Evolutionary conservation across 208 protist species (phyloP).

Genomic region (Blastocrithidia nonstop): DNA sequence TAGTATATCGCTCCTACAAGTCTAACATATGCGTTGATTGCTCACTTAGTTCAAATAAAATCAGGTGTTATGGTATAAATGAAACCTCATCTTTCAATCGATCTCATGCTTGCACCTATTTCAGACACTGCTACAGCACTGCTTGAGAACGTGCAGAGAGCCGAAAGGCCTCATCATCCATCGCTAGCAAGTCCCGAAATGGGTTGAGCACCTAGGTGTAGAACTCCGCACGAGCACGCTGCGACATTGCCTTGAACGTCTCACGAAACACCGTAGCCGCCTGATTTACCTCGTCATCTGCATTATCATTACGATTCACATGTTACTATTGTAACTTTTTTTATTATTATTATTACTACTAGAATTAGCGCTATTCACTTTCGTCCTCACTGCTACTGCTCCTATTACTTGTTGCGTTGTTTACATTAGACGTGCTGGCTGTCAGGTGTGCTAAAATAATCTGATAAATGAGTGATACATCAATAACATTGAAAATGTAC

Average conservation of each 20-base stretch:
- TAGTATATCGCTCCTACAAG: constrained; percentile 82
- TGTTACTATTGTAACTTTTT: too few relatives aligned
- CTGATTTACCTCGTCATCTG: constrained; percentile 91
- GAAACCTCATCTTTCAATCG: constrained; percentile 61
- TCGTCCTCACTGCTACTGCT: too few relatives aligned
- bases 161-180: constrained; percentile 82
- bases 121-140: constrained; percentile 92
- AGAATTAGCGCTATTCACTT: too few relatives aligned
- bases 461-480: constrained; percentile 61
- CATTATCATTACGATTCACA: too few relatives aligned
- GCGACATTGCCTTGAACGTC: constrained; percentile 56
- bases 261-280: constrained; percentile 60
- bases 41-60: constrained; percentile 89
- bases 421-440: constrained; percentile 79
- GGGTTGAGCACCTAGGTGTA: constrained; percentile 55
- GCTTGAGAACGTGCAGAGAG: constrained; percentile 93
- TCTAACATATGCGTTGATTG: constrained; percentile 93
- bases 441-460: constrained; percentile 56
- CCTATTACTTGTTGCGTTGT: too few relatives aligned
- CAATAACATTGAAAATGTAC: constrained; percentile 68
- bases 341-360: too few relatives aligned
- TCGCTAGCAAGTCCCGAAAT: constrained; percentile 66
- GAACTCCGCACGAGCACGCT: constrained; percentile 33
- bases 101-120: constrained; percentile 75
- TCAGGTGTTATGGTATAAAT: constrained; percentile 62